Base-by-base conservation (phyloP, 2,329 filamentous ascomycete genomes). In the Paracoccidioides lutzii region DNA sequence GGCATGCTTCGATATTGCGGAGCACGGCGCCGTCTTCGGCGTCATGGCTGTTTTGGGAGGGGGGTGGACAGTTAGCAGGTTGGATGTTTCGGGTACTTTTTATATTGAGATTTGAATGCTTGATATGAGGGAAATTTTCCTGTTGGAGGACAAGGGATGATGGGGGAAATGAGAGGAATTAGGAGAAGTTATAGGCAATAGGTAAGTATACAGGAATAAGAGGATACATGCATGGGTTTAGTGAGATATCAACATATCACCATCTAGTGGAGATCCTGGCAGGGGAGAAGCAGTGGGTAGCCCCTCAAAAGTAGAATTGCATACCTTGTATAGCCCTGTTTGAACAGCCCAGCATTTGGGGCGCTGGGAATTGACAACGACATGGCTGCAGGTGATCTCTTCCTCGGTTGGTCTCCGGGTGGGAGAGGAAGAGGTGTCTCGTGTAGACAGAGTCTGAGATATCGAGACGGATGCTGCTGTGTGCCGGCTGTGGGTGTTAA, bases 11-110 rank as follows among this genome's bases (percentile, higher is more conserved):
- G 75, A 98, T 97, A 75, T 98, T 98, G 69, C 93, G 90, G 62
- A 97, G 81, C 63, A 98, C 90, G 64, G 93, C 94, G 71, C 93
- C 93, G 87, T 98, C 93, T 83, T 98, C 94, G 59, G 91, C 85
- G 71, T 97, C 91, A 77, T 98, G 95, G 81, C 94, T 97, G 69
- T 33, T 52, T 62, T 58, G 59, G 63, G 41, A 44, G 61, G 60
- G 60, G 60, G 55, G 53, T 37, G 32, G 46, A 35, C 5, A 49
- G 46, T 49, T 61, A 52, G 22, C 22, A 58, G 38, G 46, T 43
- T 54, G 53, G 52, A 58, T 56, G 49, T 33, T 56, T 56, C 30
- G 3, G 3, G 33, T 28, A 14, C 14, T n/a, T 48, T 33, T 14
- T 6, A n/a, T 35, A 33, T 35, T 22, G 46, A 49, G 28, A 37